Evolutionary conservation across 441 rosid species (phyloP), one percentile per base, ranked within the genome.

Genomic region (Biscutella laevigata): DNA sequence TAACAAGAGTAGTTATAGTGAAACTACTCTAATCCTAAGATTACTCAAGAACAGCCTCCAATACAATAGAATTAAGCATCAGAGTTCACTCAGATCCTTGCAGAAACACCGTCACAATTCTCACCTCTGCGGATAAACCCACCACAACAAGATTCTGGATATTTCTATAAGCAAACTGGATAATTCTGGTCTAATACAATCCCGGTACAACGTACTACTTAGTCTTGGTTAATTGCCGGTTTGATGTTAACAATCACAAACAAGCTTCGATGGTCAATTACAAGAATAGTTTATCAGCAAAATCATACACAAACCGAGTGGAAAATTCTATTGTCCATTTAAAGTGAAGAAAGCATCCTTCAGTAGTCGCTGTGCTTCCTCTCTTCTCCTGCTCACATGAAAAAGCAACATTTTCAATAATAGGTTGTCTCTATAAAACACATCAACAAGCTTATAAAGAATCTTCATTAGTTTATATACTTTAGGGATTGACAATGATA

Each of bases 351-450:
- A 75, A 41, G 95, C 79, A 69, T 86, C 92, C 62, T 69, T 73
- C 14, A 84, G 83, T 53, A 81, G 78, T 64, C 66, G 61, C 37
- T 74, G 92, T n/a, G 83, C 86, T 61, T 83, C 92, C 62, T 86
- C 86, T 74, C 96, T 80, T 61, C 86, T 74, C 80, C 90, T 87
- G 51, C 22, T 54, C 54, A 61, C 40, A 48, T 47, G 43, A 36
- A 29, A 25, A 36, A 30, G 36, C 45, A 8, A 12, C n/a, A n/a
- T n/a, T n/a, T n/a, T n/a, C n/a, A n/a, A n/a, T n/a, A n/a, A n/a
- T n/a, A n/a, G n/a, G n/a, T n/a, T n/a, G n/a, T n/a, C n/a, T 24
- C 21, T 16, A 22, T 24, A 43, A 12, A 22, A 51, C 11, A 10
- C 5, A 26, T 29, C 19, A 62, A 19, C 48, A 54, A 49, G 39